Percentiles rank a stretch among this genome's conserved stretches.
phyloP scores from a whole-genome alignment of 208 protist species.

The Crithidia brevicula region DNA sequence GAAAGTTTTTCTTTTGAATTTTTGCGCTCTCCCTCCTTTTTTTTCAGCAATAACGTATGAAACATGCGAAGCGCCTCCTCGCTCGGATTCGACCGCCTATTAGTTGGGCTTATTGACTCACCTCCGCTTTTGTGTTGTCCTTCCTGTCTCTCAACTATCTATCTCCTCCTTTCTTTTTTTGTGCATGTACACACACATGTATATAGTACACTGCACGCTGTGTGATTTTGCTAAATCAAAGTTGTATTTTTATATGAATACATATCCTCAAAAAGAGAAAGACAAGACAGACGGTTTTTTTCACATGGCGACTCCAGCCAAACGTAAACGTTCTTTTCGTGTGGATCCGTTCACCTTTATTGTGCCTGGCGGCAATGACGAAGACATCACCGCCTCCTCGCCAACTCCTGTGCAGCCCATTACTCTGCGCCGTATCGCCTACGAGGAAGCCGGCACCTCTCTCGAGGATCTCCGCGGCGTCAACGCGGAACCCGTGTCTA shows the following conservation, averaged over 20 bases:
- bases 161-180: conserved; percentile 22
- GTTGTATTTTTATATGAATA: too few relatives aligned
- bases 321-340: conserved; percentile 7
- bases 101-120: too few relatives aligned
- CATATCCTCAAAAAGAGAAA: too few relatives aligned
- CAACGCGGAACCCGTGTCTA: conserved; percentile 48
- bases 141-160: background rate
- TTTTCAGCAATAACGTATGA: too few relatives aligned
- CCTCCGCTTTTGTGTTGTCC: too few relatives aligned
- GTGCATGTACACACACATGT: too few relatives aligned
- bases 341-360: conserved; percentile 33
- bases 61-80: too few relatives aligned
- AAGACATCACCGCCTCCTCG: background rate
- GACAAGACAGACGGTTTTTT: background rate
- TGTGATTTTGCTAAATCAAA: too few relatives aligned
- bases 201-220: too few relatives aligned
- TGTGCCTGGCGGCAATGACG: conserved; percentile 5
- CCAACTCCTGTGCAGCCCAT: background rate
- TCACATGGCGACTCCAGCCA: background rate
- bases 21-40: too few relatives aligned
- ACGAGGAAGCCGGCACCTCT: conserved; percentile 29
- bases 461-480: conserved; percentile 57
- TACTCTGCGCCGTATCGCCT: conserved; percentile 38
- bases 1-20: too few relatives aligned
- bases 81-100: too few relatives aligned